Evolutionary conservation across 768 basidiomycete genomes (phyloP).

Genomic region (Nidula microcarpa): DNA sequence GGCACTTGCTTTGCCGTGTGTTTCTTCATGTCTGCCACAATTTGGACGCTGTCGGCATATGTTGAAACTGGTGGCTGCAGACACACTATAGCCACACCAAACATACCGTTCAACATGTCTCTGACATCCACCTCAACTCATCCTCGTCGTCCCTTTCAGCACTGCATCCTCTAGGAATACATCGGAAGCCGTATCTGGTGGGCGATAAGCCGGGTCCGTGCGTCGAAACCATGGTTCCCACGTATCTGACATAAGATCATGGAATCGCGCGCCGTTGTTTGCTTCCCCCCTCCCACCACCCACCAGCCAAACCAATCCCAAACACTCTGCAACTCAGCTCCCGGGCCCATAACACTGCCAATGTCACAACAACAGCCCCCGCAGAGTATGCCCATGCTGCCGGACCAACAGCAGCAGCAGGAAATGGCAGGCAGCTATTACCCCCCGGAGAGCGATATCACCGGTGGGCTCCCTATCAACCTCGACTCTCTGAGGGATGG

Average conservation of each 20-base stretch:
- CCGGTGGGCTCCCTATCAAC: constrained; percentile 81
- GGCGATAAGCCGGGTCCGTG: constrained; percentile 47
- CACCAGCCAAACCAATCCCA: constrained; percentile 34
- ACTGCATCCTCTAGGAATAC: constrained; percentile 3
- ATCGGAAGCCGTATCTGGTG: constrained; percentile 5
- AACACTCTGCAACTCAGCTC: constrained; percentile 24
- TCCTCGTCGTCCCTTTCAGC: constrained; percentile 2
- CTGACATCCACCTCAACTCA: constrained; percentile 16
- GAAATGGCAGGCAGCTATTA: constrained; percentile 66
- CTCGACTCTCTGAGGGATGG: constrained; percentile 85
- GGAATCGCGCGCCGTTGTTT: constrained; percentile 41
- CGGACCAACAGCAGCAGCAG: constrained; percentile 41
- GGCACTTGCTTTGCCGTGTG: constrained; percentile 47
- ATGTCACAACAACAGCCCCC: constrained; percentile 44
- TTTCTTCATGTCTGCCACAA: constrained; percentile 73
- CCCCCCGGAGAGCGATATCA: constrained; percentile 73
- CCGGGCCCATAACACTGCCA: constrained; percentile 8
- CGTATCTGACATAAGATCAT: constrained; percentile 51
- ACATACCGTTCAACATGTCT: constrained; percentile 24
- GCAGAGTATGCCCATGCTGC: constrained; percentile 55
- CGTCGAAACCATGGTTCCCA: constrained; percentile 51
- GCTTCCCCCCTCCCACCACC: constrained; percentile 41
- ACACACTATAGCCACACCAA: constrained; percentile 31
- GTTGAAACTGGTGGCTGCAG: constrained; percentile 54
- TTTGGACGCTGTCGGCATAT: constrained; percentile 68